Evolutionary conservation across 305 asterid genomes (phyloP), one percentile per base, ranked within the genome.

Genomic region (Fraxinus sp.): DNA sequence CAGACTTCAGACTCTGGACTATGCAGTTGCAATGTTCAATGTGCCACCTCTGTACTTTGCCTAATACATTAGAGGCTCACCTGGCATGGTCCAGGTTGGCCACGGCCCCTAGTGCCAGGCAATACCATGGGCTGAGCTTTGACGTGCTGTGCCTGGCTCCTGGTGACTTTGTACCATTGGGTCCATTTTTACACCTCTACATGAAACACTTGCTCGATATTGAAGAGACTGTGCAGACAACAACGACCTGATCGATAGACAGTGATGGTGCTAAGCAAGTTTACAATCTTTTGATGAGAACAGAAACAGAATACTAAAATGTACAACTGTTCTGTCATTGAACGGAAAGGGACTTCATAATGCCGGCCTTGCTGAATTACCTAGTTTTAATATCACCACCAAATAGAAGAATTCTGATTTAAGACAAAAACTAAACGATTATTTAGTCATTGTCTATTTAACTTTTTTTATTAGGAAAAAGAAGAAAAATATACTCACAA

Each of bases 311-410:
- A 32, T 72, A 16, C 32, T 7, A 43, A 28, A 35, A 20, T 55
- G 32, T 62, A 39, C 6, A 30, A 68, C 10, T 70, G 24, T 20
- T 32, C 33, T 68, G 37, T 77, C 43, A 46, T 46, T 46, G 18
- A 46, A 46, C 5, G 20, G 39, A 80, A 68, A 49, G 71, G 36
- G 77, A 80, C 83, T 70, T 68, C 83, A 80, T 43, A 72, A 16
- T 57, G 84, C 76, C 66, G 75, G 84, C 84, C 43, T 72, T 52
- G 75, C 36, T 26, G 20, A 68, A 68, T 22, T 10, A 28, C 20
- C 20, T 28, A 68, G 39, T 11, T 13, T 68, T 68, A 68, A 28
- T 68, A 14, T 33, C 39, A 68, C 18, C 75, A 24, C 14, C 18
- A 68, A 68, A 64, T 64, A 3, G 22, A 52, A 52, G 64, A 52